A percentile compares a stretch with the other conserved stretches of the same genome.
These are phyloP conservation scores for Cordyceps javanica DNA, from an alignment of 2,329 filamentous ascomycete species.

Conservation along the genomic window DNA sequence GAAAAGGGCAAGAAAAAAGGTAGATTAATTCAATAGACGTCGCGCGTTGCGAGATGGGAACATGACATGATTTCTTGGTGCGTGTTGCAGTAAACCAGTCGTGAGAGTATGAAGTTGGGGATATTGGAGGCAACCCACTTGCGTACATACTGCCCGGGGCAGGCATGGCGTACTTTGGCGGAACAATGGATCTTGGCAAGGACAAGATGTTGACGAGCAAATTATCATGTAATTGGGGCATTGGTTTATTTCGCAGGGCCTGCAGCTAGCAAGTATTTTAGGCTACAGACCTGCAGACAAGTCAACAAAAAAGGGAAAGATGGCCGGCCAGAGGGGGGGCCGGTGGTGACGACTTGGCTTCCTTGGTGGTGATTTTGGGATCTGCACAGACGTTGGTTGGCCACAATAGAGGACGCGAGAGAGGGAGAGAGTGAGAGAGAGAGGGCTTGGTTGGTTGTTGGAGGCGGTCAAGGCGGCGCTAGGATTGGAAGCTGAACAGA, in stretches of 20 bases:
- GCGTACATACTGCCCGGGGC: too few relatives aligned
- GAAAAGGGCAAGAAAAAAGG: not conserved
- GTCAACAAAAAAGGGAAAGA: not conserved
- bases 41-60: not conserved
- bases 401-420: too few relatives aligned
- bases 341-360: not conserved
- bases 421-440: too few relatives aligned
- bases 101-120: too few relatives aligned
- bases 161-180: not conserved
- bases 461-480: not conserved
- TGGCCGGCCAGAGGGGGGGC: too few relatives aligned
- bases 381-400: not conserved
- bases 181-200: too few relatives aligned
- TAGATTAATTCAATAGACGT: slow-evolving; percentile 7
- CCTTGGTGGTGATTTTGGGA: not conserved
- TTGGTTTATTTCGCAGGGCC: too few relatives aligned
- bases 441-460: not conserved
- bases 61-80: not conserved
- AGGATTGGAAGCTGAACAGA: too few relatives aligned
- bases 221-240: too few relatives aligned
- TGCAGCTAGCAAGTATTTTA: not conserved
- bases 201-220: not conserved
- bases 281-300: not conserved
- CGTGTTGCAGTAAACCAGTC: not conserved
- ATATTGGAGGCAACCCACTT: too few relatives aligned